Conservation (phyloP, 495 filamentous ascomycete genomes). For the Xylaria longipes region DNA sequence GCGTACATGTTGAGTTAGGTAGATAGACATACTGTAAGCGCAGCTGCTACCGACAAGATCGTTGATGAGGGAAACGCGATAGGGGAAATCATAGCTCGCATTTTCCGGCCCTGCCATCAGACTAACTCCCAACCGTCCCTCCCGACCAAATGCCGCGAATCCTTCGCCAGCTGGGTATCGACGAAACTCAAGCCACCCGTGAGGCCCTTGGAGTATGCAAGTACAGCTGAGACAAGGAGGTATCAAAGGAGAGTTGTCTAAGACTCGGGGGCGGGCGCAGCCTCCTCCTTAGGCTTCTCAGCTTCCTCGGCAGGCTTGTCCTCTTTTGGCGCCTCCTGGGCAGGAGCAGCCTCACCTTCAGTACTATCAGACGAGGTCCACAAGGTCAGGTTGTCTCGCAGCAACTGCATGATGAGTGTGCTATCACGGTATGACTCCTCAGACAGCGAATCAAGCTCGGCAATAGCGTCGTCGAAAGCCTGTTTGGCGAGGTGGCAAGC, state of each 20-base stretch:
- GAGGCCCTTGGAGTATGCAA: conserved; percentile 37
- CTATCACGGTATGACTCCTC: conserved; percentile 99
- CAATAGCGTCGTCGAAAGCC: conserved; percentile 98
- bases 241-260: conserved; percentile 32
- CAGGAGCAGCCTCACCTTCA: conserved; percentile 76
- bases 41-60: conserved; percentile 35
- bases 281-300: conserved; percentile 59
- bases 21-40: conserved; percentile 35
- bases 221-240: conserved; percentile 41
- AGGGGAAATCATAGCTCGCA: conserved; percentile 38
- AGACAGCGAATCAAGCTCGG: conserved; percentile 96
- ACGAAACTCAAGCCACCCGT: conserved; percentile 36
- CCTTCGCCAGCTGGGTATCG: conserved; percentile 40
- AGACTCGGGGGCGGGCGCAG: conserved; percentile 52
- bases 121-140: conserved; percentile 37
- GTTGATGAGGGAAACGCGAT: conserved; percentile 35
- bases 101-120: conserved; percentile 38
- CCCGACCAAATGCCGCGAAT: conserved; percentile 37
- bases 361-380: conserved; percentile 97
- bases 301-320: conserved; percentile 58
- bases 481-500: conserved; percentile 99
- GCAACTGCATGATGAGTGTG: conserved; percentile 99
- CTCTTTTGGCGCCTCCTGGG: conserved; percentile 66
- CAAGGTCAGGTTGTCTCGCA: conserved; percentile 98
- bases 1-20: conserved; percentile 37